Conservation (phyloP, 2,329 filamentous ascomycete species). For the Colletotrichum graminicola region DNA sequence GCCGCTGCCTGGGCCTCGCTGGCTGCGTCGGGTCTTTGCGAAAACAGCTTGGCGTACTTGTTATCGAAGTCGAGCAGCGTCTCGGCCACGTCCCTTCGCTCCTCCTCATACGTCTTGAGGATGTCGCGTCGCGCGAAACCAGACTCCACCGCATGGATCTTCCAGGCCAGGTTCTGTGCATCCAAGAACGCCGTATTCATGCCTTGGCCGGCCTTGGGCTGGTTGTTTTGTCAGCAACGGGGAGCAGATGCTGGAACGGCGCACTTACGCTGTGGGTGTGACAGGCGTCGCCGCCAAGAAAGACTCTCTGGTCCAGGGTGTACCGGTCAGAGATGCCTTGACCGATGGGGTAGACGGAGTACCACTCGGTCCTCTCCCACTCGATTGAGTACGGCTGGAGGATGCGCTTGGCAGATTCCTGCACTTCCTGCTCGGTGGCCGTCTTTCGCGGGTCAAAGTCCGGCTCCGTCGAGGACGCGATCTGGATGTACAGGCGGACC, state of each 20-base stretch:
- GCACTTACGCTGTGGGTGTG: conserved; percentile 78
- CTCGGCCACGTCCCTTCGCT: conserved; percentile 88
- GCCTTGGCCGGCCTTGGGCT: conserved; percentile 82
- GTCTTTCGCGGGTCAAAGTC: conserved; percentile 73
- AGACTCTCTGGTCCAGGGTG: conserved; percentile 76
- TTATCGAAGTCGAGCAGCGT: conserved; percentile 88
- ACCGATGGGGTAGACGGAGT: conserved; percentile 81
- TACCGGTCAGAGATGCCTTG: conserved; percentile 79
- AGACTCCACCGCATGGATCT: conserved; percentile 89
- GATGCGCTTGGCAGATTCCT: conserved; percentile 74
- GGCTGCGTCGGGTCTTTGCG: conserved; percentile 78
- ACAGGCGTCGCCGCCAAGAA: conserved; percentile 82
- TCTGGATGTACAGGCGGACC: conserved; percentile 77
- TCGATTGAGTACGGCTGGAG: conserved; percentile 75
- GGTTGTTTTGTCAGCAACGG: conserved; percentile 44
- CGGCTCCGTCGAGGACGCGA: conserved; percentile 70
- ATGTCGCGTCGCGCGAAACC: conserved; percentile 82
- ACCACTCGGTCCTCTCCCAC: conserved; percentile 79
- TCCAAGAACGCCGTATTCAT: conserved; percentile 87
- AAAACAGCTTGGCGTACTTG: conserved; percentile 91
- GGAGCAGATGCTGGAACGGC: neutral
- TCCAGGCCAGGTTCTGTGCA: conserved; percentile 93
- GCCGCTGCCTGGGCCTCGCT: conserved; percentile 79
- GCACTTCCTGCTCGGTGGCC: conserved; percentile 73
- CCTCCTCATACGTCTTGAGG: conserved; percentile 86